These are phyloP conservation scores for Starmera dryadoides DNA, from an alignment of 805 yeast species.

Conservation along the genomic window DNA sequence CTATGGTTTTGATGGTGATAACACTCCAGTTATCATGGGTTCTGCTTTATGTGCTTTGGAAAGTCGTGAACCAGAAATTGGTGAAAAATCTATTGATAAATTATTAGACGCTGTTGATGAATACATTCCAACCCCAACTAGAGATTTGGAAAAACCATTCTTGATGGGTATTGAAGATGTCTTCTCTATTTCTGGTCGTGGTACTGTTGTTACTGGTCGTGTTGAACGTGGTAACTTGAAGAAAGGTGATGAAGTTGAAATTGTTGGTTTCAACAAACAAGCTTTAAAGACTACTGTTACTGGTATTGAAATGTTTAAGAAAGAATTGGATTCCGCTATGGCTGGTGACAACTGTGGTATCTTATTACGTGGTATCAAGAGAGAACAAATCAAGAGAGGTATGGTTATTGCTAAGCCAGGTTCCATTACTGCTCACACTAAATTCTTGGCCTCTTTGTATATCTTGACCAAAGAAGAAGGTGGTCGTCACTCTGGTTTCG, in stretches of 20 bases:
- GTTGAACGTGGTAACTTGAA: conserved; percentile 96
- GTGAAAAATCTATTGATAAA: conserved; percentile 74
- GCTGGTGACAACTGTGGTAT: conserved; percentile 99
- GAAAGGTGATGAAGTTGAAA: conserved; percentile 98
- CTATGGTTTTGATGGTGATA: conserved; percentile 97
- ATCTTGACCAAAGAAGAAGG: conserved; percentile 95
- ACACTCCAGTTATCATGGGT: conserved; percentile 97
- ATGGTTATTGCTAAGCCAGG: conserved; percentile 95
- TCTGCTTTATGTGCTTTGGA: conserved; percentile 97
- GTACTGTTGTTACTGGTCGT: conserved; percentile 98
- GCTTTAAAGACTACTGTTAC: conserved; percentile 93
- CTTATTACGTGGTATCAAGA: conserved; percentile 94
- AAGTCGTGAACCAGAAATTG: conserved; percentile 83
- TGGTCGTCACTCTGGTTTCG: conserved; percentile 98
- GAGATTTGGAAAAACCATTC: conserved; percentile 95
- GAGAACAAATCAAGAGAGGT: conserved; percentile 95
- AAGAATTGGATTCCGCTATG: conserved; percentile 94
- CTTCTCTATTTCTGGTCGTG: conserved; percentile 98
- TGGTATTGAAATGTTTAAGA: conserved; percentile 99
- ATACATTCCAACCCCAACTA: conserved; percentile 90
- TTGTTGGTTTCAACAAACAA: conserved; percentile 84
- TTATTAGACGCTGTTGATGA: conserved; percentile 90
- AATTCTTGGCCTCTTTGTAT: conserved; percentile 89
- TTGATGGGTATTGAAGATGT: conserved; percentile 96
- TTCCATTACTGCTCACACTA: conserved; percentile 85